phyloP scores from a whole-genome alignment of 768 basidiomycete genomes.

The Amanita muscaria region DNA sequence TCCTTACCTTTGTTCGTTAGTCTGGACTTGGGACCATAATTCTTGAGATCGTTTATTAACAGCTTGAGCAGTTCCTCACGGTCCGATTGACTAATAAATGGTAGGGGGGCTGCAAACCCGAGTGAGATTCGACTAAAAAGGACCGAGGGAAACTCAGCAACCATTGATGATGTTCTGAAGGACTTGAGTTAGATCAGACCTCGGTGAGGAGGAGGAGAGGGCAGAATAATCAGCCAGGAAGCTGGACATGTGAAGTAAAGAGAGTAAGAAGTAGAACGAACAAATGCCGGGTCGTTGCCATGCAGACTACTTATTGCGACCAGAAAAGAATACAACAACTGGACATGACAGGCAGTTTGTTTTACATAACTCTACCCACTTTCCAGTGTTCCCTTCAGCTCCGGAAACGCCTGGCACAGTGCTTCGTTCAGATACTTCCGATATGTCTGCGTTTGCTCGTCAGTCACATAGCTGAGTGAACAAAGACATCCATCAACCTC shows the following conservation, averaged over 20 bases:
- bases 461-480: neutral
- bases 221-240: conserved; percentile 37
- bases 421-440: conserved; percentile 60
- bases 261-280: conserved; percentile 4
- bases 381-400: conserved; percentile 26
- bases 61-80: conserved; percentile 48
- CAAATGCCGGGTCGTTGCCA: neutral
- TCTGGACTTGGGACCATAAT: conserved; percentile 10
- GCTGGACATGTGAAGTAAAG: conserved; percentile 32
- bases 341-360: neutral
- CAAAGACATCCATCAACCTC: conserved; percentile 35
- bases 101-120: conserved; percentile 36
- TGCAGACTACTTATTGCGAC: neutral
- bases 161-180: conserved; percentile 46
- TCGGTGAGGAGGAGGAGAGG: conserved; percentile 36
- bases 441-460: conserved; percentile 56
- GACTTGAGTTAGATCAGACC: conserved; percentile 32
- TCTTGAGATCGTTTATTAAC: conserved; percentile 53
- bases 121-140: no score
- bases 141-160: no score
- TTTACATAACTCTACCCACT: neutral
- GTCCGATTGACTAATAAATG: conserved; percentile 36
- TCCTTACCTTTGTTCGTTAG: conserved; percentile 28
- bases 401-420: conserved; percentile 63
- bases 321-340: neutral